A percentile compares a stretch with the other conserved stretches of the same genome.
Evolutionary conservation across 2,329 filamentous ascomycete genomes (phyloP).

Genomic region (Xylaria sp.): DNA sequence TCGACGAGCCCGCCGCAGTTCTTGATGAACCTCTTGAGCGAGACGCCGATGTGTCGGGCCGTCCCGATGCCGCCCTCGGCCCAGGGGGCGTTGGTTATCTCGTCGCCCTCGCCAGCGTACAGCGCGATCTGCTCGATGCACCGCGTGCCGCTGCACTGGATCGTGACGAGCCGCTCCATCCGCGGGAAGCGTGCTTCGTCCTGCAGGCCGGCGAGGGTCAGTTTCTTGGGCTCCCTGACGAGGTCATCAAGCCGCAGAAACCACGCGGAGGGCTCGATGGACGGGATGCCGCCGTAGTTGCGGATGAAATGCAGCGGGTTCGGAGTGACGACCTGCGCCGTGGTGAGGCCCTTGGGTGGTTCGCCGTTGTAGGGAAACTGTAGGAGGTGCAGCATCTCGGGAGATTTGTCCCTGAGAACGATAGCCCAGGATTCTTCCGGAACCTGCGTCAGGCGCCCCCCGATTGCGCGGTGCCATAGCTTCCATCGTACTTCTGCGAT

Average conservation of each 20-base stretch:
- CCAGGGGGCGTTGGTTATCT: constrained; percentile 59
- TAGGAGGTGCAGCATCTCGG: constrained; percentile 63
- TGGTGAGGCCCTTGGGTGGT: constrained; percentile 59
- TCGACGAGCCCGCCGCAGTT: constrained; percentile 63
- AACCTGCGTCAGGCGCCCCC: constrained; percentile 47
- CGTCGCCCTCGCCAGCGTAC: constrained; percentile 70
- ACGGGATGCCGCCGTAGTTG: constrained; percentile 72
- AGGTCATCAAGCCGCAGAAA: constrained; percentile 61
- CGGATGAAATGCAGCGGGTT: constrained; percentile 66
- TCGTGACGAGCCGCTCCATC: constrained; percentile 59
- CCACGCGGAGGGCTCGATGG: constrained; percentile 60
- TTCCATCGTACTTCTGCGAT: constrained; percentile 51
- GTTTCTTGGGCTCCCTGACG: constrained; percentile 58
- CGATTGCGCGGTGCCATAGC: constrained; percentile 58
- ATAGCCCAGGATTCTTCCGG: constrained; percentile 62
- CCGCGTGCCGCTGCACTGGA: constrained; percentile 71
- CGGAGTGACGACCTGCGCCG: constrained; percentile 57
- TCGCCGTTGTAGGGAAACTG: constrained; percentile 69
- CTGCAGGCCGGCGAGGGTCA: constrained; percentile 63
- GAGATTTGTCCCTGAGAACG: constrained; percentile 59
- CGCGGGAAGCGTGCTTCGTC: constrained; percentile 63
- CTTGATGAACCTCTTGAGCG: constrained; percentile 71
- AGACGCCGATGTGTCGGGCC: constrained; percentile 64
- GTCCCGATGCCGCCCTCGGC: constrained; percentile 69
- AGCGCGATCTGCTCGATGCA: constrained; percentile 68